Evolutionary conservation across 2,329 filamentous ascomycete species (phyloP), one percentile per base, ranked within the genome.

Genomic region (Endocalyx cinctus): DNA sequence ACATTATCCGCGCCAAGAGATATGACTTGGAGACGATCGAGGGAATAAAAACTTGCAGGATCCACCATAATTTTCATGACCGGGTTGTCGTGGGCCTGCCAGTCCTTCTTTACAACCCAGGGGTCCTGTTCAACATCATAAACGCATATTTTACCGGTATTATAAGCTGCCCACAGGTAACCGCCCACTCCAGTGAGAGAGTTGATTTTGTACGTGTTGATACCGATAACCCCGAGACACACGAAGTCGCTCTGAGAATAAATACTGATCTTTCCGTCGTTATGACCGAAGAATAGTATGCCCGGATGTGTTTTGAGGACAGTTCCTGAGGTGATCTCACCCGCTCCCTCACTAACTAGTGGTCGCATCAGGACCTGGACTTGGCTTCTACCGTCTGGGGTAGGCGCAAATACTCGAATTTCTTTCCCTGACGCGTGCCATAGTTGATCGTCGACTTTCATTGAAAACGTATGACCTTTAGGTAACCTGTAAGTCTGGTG

Each of bases 181-280:
- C 81, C 75, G 5, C 88, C 89, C 4, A 88, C 84, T 7, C 87
- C 86, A 3, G 81, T 77, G 34, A 98, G 67, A 22, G 84, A 81
- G 55, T 88, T 95, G 60, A 98, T 94, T 62, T 96, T 97, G 72
- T 94, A 97, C 11, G 89, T 75, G 58, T 88, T 97, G 48, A 96
- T 76, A 50, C 80, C 95, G 39, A 97, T 68, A 22, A 94, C 71
- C 5, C 77, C 79, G n/a, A 94, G 54, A 49, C 87, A 95, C 1
- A 78, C 65, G 54, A 84, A 92, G 50, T 89, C 80, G 16, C 70
- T 73, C 16, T 77, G 77, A 10, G 87, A 90, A 60, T 94, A 97
- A n/a, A 97, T 80, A 38, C 86, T 92, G 35, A 98, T 79, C 58
- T 96, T 96, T 29, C 92, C 92, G 57, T 98, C 92, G 10, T 77